Base-by-base conservation (phyloP, 495 filamentous ascomycete species). In the Hypoxylon crocopeplum region DNA sequence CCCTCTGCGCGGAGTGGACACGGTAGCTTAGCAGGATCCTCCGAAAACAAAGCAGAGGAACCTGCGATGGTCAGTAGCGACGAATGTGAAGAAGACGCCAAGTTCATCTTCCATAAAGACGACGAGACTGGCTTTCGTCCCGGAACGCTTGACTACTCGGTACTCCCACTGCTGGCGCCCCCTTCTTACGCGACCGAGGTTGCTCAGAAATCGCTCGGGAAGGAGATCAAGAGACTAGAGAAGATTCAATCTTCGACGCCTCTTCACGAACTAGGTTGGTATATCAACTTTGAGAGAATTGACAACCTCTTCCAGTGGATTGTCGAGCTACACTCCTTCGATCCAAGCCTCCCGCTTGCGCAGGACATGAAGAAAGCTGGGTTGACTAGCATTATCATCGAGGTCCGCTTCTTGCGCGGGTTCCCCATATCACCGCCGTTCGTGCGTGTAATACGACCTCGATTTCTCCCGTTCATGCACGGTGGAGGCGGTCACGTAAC, bases 401-500 rank as follows among this genome's bases (percentile, higher is more conserved):
- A 97, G 69, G 73, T 97, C 20, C 88, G 90, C 0, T 97, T 96
- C 61, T 83, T 85, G 7, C 71, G 81, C 5, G 75, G 86, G 22
- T 96, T 84, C 61, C 93, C 93, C 6, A 84, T 91, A 67, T 77
- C 80, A 2, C 93, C 93, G 3, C 93, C 93, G 0, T 96, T 97
- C 62, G 81, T 97, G 21, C 88, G 93, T 2, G 85, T 97, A 6
- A 84, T 97, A 48, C 82, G 88, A 10, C 93, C 93, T 0, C 86
- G 87, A 6, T 95, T 96, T 72, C 72, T 91, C 29, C 74, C 82
- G 8, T 91, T 92, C 68, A 65, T 70, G 36, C 34, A 74, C 4
- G 91, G 92, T 8, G 93, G 93, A 17, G 93, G 93, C 15, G 93
- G 93, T 1, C 92, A 97, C 69, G 88, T 97, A 49, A 96, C 93